Base-by-base conservation (phyloP, 208 protist species). In the Leishmania tropica region DNA sequence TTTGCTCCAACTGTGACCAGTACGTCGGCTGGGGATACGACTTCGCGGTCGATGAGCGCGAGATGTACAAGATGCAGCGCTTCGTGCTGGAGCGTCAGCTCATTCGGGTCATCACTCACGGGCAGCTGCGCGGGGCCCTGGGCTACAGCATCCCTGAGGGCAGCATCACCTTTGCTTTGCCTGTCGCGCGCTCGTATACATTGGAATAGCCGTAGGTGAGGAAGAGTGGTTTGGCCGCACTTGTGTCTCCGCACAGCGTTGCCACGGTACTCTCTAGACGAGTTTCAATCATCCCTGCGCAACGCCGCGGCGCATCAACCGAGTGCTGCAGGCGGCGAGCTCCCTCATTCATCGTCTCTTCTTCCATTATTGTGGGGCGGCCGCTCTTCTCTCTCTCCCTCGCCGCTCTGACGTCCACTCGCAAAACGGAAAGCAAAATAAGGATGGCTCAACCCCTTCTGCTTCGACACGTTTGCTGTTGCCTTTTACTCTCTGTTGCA, bases 21-120 rank as follows among this genome's bases (percentile, higher is more conserved):
- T 93, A 95, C 79, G 67, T 96, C 53, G 93, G 93, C 19, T 96
- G 93, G 92, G 92, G 85, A 35, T 96, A 96, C 83, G 93, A 96
- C 81, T 95, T 94, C 84, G 91, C 93, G 0, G 86, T 90, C 62
- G 88, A 90, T 42, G 91, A 95, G 70, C 92, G 93, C 71, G 91
- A 96, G 86, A 83, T 88, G 70, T 95, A 95, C 80, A 96, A 96
- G 75, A 80, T 94, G 35, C 86, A 92, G 75, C 90, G 93, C 73
- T 96, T 94, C 79, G 93, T 96, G 45, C 77, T 96, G 56, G 90
- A 96, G 85, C 88, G 83, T 21, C 73, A 87, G 54, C 88, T 96
- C 17, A 87, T 96, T 75, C 85, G 88, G 0, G 62, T 51, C 28
- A 85, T 94, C 24, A 75, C 40, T 15, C 78, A 73, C 35, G 80